Base-by-base conservation (phyloP, 805 yeast species). In the Metschnikowia santaceciliae region DNA sequence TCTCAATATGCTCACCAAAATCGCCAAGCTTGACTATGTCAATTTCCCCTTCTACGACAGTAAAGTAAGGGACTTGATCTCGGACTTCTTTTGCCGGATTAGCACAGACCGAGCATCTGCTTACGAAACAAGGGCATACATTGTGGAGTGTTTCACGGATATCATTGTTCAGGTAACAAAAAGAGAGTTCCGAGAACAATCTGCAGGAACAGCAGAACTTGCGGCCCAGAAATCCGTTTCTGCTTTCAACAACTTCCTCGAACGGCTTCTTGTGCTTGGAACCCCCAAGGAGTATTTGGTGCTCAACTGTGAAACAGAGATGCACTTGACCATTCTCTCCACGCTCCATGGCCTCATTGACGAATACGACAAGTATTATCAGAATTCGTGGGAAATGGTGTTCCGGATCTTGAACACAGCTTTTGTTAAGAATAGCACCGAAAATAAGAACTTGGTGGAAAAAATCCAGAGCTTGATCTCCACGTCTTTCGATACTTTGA, bases 401-500 rank as follows among this genome's bases (percentile, higher is more conserved):
- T 82, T 92, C 54, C 69, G 75, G 19, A 84, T 90, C 49, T 64
- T 81, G 40, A 74, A 75, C 50, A 75, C 83, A 4, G 86, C 90
- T 0, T 87, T 87, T 61, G 71, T 68, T 17, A 39, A 49, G 42
- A 46, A 53, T 13, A 48, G 43, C 3, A 50, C 43, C 34, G 58
- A 59, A 13, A 68, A 67, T 42, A 54, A 56, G 47, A 68, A 74
- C 2, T 67, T 79, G 23, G 63, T 62, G 17, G 83, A 80, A 15
- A 82, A 81, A 52, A 69, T 79, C 23, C 67, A 70, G 20, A 75
- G 76, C 4, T 74, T 89, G 36, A 72, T 81, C 54, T 82, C 80
- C 55, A 79, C 86, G 0, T 82, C 96, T 0, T 94, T 90, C 69
- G 91, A 84, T 50, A 86, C 94, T 0, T 74, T 92, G 55, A 91